Percentiles rank a stretch among this genome's conserved stretches.
phyloP scores from a whole-genome alignment of 495 filamentous ascomycete genomes.

The Penicillium maclennaniae region DNA sequence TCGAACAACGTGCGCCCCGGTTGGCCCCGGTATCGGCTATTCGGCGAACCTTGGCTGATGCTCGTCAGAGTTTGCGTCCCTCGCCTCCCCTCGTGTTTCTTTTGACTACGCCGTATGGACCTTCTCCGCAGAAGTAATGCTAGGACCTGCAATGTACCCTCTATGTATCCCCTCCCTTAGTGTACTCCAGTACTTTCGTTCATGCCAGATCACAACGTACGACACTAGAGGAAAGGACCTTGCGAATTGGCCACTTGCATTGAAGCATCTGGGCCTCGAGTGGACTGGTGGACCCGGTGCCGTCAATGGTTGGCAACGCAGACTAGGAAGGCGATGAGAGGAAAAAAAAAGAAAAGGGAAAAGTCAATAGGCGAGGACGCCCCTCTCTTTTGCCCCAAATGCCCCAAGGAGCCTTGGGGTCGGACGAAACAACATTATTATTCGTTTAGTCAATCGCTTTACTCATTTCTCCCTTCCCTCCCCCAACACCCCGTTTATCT shows the following conservation, averaged over 20 bases:
- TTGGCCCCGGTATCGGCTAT: conserved; percentile 26
- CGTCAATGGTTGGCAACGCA: conserved; percentile 2
- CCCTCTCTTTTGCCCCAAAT: conserved; percentile 6
- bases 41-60: background rate
- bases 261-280: conserved; percentile 3
- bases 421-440: conserved; percentile 18
- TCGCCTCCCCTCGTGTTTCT: background rate
- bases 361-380: conserved; percentile 12
- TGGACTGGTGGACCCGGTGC: conserved; percentile 16
- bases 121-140: conserved; percentile 7
- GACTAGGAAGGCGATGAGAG: conserved; percentile 11
- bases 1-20: background rate
- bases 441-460: conserved; percentile 46
- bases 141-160: background rate
- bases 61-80: background rate
- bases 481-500: conserved; percentile 21
- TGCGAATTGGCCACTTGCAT: conserved; percentile 7
- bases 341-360: conserved; percentile 15
- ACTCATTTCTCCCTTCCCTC: conserved; percentile 38
- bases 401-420: background rate
- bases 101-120: background rate
- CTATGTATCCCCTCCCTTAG: background rate
- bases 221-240: conserved; percentile 3
- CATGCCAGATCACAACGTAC: conserved; percentile 2
- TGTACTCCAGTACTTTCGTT: background rate